Evolutionary conservation across 78 protist genomes (phyloP).

Genomic region (Guillardia theta): DNA sequence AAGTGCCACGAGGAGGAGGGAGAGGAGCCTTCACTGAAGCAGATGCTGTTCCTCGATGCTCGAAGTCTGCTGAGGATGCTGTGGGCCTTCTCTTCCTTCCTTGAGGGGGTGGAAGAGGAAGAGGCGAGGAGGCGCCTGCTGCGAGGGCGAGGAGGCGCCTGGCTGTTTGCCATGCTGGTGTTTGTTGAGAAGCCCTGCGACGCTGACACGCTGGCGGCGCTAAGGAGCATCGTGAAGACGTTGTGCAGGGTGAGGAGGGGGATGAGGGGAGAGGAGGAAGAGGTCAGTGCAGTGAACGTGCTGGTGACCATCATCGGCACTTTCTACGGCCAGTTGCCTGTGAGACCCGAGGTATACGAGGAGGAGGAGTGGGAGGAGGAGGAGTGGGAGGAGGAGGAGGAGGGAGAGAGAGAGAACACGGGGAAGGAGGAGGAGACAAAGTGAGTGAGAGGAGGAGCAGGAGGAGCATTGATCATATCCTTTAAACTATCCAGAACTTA

Average conservation of each 20-base stretch:
- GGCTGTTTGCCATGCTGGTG: neutral
- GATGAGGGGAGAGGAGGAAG: neutral
- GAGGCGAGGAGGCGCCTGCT: neutral
- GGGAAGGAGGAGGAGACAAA: neutral
- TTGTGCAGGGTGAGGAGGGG: neutral
- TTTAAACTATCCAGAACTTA: too few relatives aligned
- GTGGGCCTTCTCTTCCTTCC: neutral
- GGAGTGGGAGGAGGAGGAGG: neutral
- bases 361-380: neutral
- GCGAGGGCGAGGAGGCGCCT: neutral
- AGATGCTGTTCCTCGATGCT: too few relatives aligned
- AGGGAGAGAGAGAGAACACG: neutral
- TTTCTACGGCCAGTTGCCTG: neutral
- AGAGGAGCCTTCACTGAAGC: too few relatives aligned
- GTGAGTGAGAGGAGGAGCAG: neutral
- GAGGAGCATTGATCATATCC: too few relatives aligned
- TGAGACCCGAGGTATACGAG: neutral
- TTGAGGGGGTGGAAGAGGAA: neutral
- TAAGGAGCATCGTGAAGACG: neutral
- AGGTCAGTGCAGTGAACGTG: too few relatives aligned
- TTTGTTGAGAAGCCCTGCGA: neutral
- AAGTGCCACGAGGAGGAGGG: too few relatives aligned
- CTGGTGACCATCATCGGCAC: neutral
- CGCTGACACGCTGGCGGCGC: neutral
- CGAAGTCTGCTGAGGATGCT: neutral